These are phyloP conservation scores for Kwoniella bestiolae DNA, from an alignment of 768 basidiomycete species.

Conservation along the genomic window DNA sequence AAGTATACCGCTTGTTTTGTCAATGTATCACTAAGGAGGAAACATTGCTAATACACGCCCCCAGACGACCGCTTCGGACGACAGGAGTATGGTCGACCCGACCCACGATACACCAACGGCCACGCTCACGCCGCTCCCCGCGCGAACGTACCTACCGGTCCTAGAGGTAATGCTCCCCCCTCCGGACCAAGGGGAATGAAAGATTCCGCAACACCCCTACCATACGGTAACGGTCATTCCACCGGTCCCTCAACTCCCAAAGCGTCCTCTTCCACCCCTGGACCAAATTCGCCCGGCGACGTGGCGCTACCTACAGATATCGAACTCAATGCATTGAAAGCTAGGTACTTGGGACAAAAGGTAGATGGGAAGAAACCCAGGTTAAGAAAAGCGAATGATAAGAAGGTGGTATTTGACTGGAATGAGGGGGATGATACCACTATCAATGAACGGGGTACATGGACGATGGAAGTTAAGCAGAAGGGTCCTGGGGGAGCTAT, in stretches of 20 bases:
- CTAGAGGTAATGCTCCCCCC: conserved; percentile 64
- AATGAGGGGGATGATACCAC: conserved; percentile 95
- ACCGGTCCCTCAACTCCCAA: conserved; percentile 17
- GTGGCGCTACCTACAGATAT: conserved; percentile 62
- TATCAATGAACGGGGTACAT: conserved; percentile 53
- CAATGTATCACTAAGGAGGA: not conserved
- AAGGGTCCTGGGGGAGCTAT: conserved; percentile 48
- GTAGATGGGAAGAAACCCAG: conserved; percentile 39
- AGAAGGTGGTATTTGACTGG: conserved; percentile 99
- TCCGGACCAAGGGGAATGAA: conserved; percentile 54
- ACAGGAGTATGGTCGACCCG: conserved; percentile 20
- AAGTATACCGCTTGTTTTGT: too few relatives aligned
- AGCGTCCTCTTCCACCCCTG: conserved; percentile 57
- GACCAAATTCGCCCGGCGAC: conserved; percentile 36
- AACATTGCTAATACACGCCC: not conserved
- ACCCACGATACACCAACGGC: conserved; percentile 22
- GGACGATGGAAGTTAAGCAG: conserved; percentile 35
- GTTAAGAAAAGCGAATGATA: conserved; percentile 72
- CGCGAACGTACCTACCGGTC: conserved; percentile 70
- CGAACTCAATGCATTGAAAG: conserved; percentile 81
- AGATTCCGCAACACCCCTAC: conserved; percentile 15
- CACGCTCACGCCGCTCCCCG: conserved; percentile 8
- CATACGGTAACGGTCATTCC: conserved; percentile 19
- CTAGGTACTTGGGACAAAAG: conserved; percentile 79
- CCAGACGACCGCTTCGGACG: conserved; percentile 21